Percentiles rank a stretch among this genome's conserved stretches.
Evolutionary conservation across 148 eudicot species (phyloP).

Genomic region (Hydrangea macrophylla): DNA sequence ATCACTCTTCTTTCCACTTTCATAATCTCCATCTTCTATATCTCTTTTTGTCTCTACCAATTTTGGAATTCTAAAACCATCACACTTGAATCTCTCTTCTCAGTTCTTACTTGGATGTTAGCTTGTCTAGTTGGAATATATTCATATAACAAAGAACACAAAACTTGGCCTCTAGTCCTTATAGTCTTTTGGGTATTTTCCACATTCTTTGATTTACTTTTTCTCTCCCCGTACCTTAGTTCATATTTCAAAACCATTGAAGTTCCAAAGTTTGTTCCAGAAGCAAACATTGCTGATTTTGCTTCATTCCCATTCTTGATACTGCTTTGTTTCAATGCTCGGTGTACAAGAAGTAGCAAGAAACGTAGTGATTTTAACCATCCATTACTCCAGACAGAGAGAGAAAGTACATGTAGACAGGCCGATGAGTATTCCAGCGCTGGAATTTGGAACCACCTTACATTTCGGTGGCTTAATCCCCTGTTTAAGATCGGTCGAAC

Average conservation of each 20-base stretch:
- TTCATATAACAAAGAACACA: conserved; percentile 21
- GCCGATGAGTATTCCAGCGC: conserved; percentile 36
- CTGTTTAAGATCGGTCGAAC: conserved; percentile 57
- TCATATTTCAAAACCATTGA: conserved; percentile 29
- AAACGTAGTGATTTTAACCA: conserved; percentile 29
- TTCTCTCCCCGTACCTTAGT: conserved; percentile 25
- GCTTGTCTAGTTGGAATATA: conserved; percentile 41
- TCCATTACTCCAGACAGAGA: conserved; percentile 38
- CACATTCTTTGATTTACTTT: conserved; percentile 24
- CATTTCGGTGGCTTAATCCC: conserved; percentile 86
- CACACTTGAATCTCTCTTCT: conserved; percentile 25
- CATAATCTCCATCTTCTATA: conserved; percentile 31
- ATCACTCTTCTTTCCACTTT: conserved; percentile 38
- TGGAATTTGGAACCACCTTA: conserved; percentile 56
- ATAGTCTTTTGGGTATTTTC: conserved; percentile 68
- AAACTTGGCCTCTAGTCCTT: conserved; percentile 57
- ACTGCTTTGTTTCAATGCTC: conserved; percentile 49
- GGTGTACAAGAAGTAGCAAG: conserved; percentile 15
- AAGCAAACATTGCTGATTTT: conserved; percentile 45
- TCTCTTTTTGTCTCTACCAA: conserved; percentile 48
- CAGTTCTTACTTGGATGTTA: conserved; percentile 55
- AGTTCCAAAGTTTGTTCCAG: conserved; percentile 31
- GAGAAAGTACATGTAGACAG: background rate
- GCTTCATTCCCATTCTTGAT: conserved; percentile 51
- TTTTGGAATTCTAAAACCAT: conserved; percentile 28